Conservation (phyloP, 371 early-diverging fungal genomes). For the Syncephalastrum racemosum region DNA sequence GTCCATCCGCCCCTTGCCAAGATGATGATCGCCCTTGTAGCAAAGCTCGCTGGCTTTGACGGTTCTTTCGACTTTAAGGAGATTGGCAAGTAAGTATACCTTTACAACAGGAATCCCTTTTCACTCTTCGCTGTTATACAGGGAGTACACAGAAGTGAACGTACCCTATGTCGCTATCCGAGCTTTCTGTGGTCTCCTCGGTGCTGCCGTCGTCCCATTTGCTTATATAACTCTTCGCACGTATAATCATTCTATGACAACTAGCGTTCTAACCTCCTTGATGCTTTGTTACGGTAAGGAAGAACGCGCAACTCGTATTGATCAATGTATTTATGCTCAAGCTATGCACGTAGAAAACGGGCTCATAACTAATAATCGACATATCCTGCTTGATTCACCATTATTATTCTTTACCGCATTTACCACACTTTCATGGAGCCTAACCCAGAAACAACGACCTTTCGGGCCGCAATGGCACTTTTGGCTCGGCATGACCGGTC, state of each 20-base stretch:
- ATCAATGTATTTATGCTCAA: neutral
- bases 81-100: constrained; percentile 62
- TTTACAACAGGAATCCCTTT: neutral
- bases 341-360: neutral
- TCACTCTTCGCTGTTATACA: neutral
- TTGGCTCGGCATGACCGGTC: constrained; percentile 64
- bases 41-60: constrained; percentile 74
- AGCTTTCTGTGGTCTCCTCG: constrained; percentile 8
- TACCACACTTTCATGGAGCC: too few species aligned
- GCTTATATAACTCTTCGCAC: constrained; percentile 16
- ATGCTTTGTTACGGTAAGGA: constrained; percentile 15
- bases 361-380: neutral
- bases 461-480: constrained; percentile 62
- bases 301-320: neutral
- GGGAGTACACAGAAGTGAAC: constrained; percentile 8
- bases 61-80: constrained; percentile 81
- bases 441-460: constrained; percentile 24
- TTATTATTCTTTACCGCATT: too few species aligned
- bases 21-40: constrained; percentile 79
- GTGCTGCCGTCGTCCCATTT: constrained; percentile 13
- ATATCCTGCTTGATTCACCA: too few species aligned
- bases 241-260: constrained; percentile 7
- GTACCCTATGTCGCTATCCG: constrained; percentile 17
- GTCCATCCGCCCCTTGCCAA: constrained; percentile 80
- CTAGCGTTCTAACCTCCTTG: constrained; percentile 8